Conservation (phyloP, 768 basidiomycete genomes). For the Candolleomyces eurysporus region DNA sequence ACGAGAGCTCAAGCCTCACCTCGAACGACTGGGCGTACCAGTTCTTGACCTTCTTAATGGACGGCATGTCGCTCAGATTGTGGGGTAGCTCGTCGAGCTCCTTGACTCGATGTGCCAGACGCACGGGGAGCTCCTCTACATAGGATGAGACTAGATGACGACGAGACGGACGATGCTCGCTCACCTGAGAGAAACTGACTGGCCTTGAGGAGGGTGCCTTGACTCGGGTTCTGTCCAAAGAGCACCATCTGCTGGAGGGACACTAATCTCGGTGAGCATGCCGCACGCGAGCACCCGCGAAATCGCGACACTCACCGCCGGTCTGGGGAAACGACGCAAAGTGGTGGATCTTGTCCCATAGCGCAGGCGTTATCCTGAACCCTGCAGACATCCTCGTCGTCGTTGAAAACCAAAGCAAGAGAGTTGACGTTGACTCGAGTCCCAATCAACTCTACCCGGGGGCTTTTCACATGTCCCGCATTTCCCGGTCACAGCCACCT, state of each 20-base stretch:
- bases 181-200: constrained; percentile 83
- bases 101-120: constrained; percentile 93
- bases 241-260: constrained; percentile 97
- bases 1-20: constrained; percentile 42
- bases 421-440: background rate
- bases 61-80: constrained; percentile 86
- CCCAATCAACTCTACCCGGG: background rate
- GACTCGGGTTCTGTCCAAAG: constrained; percentile 94
- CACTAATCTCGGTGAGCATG: constrained; percentile 42
- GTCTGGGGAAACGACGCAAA: constrained; percentile 93
- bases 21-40: constrained; percentile 99
- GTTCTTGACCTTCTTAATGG: constrained; percentile 91
- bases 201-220: constrained; percentile 91
- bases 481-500: constrained; percentile 1
- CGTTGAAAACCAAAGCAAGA: constrained; percentile 11
- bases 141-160: background rate
- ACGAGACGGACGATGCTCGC: background rate
- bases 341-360: constrained; percentile 91
- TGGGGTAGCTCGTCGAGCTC: constrained; percentile 95
- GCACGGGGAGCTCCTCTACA: constrained; percentile 91
- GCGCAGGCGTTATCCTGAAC: constrained; percentile 71
- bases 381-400: constrained; percentile 42
- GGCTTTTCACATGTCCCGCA: constrained; percentile 10
- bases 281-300: background rate
- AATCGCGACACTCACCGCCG: constrained; percentile 57